Percentiles rank a stretch among this genome's conserved stretches.
These are phyloP conservation scores for Tremellales sp. DNA, from an alignment of 1,284 basidiomycete genomes.

Conservation along the genomic window DNA sequence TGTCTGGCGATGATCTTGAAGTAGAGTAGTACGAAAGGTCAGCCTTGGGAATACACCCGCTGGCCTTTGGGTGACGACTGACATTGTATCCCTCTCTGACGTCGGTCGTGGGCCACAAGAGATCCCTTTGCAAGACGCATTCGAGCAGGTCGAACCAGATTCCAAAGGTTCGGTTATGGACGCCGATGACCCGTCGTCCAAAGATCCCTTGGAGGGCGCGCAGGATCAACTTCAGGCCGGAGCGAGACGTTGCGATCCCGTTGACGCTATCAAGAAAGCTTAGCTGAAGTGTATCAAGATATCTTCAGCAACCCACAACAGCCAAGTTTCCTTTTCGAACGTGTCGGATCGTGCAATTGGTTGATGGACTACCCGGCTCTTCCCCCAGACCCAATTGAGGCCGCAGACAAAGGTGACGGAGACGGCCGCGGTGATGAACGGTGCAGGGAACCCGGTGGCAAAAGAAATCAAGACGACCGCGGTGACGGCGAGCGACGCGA, in stretches of 20 bases:
- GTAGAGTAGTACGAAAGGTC: neutral
- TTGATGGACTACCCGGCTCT: slow-evolving; percentile 2
- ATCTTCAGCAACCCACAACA: slow-evolving; percentile 25
- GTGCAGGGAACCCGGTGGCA: slow-evolving; percentile 15
- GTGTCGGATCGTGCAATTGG: slow-evolving; percentile 7
- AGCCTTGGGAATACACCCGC: neutral
- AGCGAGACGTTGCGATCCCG: slow-evolving; percentile 30
- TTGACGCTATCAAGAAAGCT: slow-evolving; percentile 26
- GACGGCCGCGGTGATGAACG: slow-evolving; percentile 3
- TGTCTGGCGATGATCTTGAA: slow-evolving; percentile 16
- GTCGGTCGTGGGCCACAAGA: slow-evolving; percentile 26
- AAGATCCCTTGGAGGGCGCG: slow-evolving; percentile 23
- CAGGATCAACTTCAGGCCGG: slow-evolving; percentile 23
- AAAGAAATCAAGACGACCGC: slow-evolving; percentile 6
- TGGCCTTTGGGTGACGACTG: too few relatives aligned
- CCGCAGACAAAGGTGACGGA: slow-evolving; percentile 1
- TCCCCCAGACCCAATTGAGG: slow-evolving; percentile 11
- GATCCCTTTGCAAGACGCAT: slow-evolving; percentile 37
- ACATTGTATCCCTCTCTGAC: slow-evolving; percentile 25
- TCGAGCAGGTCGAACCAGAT: slow-evolving; percentile 37
- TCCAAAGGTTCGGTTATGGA: slow-evolving; percentile 35
- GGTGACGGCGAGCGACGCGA: slow-evolving; percentile 18
- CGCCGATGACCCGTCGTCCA: slow-evolving; percentile 26
- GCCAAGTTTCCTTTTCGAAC: slow-evolving; percentile 25
- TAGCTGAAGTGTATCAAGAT: neutral